phyloP scores from a whole-genome alignment of 805 yeast species.

The Nematodospora valgi region DNA sequence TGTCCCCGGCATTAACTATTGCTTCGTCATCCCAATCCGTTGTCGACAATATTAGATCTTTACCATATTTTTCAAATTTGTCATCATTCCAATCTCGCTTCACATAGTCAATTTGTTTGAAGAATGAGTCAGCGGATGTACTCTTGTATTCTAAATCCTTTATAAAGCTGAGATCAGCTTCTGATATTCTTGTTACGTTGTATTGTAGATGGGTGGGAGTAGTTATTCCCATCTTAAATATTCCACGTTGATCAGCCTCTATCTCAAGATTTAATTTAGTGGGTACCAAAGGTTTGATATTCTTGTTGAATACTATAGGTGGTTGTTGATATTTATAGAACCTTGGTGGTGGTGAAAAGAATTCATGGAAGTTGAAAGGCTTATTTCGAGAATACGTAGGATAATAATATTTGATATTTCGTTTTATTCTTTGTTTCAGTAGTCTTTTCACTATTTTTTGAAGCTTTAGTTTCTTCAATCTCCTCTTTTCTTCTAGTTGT shows the following conservation, averaged over 20 bases:
- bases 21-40: constrained; percentile 76
- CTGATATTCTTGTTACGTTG: constrained; percentile 19
- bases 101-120: constrained; percentile 29
- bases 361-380: constrained; percentile 59
- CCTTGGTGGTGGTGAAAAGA: constrained; percentile 62
- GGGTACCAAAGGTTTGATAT: constrained; percentile 51
- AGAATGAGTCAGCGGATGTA: constrained; percentile 10
- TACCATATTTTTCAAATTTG: constrained; percentile 41
- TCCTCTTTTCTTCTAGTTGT: constrained; percentile 18
- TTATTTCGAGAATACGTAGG: constrained; percentile 59
- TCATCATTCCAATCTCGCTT: constrained; percentile 33
- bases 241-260: constrained; percentile 55
- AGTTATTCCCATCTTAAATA: constrained; percentile 37
- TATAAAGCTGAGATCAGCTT: constrained; percentile 29
- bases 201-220: constrained; percentile 4
- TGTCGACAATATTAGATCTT: constrained; percentile 61
- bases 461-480: constrained; percentile 28
- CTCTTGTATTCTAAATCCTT: constrained; percentile 21
- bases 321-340: constrained; percentile 54
- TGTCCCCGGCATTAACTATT: constrained; percentile 49
- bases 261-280: constrained; percentile 57
- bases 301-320: constrained; percentile 27
- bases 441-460: constrained; percentile 22
- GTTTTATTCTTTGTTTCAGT: constrained; percentile 23
- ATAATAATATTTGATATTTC: constrained; percentile 46